phyloP scores from a whole-genome alignment of 2,329 filamentous ascomycete genomes.

The Hypoxylon rubiginosum region DNA sequence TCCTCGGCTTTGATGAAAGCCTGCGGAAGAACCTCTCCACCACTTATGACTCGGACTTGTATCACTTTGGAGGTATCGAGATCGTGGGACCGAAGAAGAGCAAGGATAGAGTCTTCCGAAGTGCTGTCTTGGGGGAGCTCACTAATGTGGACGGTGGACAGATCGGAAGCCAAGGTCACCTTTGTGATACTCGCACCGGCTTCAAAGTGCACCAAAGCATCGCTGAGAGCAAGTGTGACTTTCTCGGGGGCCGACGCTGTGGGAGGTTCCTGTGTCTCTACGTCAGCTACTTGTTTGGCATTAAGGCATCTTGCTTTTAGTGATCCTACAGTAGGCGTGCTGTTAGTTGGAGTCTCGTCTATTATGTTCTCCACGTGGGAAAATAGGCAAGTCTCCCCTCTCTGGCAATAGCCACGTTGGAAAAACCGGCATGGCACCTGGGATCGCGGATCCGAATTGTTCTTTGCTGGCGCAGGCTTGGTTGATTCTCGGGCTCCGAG shows the following conservation, averaged over 20 bases:
- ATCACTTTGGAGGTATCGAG: constrained; percentile 22
- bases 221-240: constrained; percentile 33
- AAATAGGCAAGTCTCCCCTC: constrained; percentile 29
- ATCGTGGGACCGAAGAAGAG: constrained; percentile 38
- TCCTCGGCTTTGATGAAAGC: constrained; percentile 48
- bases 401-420: constrained; percentile 31
- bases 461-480: not conserved
- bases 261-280: not conserved
- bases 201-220: constrained; percentile 51
- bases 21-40: constrained; percentile 8
- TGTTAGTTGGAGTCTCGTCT: not conserved
- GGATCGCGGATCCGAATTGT: constrained; percentile 6
- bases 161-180: constrained; percentile 53
- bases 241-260: not conserved
- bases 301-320: not conserved
- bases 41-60: constrained; percentile 34
- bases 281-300: not conserved
- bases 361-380: constrained; percentile 11
- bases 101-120: constrained; percentile 31
- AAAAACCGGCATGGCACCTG: constrained; percentile 29
- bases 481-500: not conserved
- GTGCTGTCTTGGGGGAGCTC: constrained; percentile 46
- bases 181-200: constrained; percentile 51
- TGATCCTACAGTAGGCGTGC: constrained; percentile 5
- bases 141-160: constrained; percentile 53